These are phyloP conservation scores for Globisporangium cystogenes DNA, from an alignment of 352 stramenopile genomes.

Conservation along the genomic window DNA sequence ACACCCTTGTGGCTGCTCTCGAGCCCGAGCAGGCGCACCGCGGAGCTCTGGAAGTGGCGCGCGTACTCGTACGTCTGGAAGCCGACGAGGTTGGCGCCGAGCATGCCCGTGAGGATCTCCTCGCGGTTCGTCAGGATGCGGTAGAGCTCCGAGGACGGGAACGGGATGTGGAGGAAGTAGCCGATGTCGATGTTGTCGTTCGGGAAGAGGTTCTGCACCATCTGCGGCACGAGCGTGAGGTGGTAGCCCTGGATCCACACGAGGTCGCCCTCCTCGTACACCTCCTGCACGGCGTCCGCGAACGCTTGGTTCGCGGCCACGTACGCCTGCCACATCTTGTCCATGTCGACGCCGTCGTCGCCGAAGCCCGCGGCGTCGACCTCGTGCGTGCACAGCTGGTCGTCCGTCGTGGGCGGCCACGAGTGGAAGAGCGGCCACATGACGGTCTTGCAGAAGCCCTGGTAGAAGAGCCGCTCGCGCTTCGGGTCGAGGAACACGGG, in stretches of 20 bases:
- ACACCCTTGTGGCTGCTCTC: slow-evolving; percentile 88
- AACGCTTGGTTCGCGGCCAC: slow-evolving; percentile 85
- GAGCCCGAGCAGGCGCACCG: slow-evolving; percentile 77
- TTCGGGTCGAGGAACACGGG: slow-evolving; percentile 88
- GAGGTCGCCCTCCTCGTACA: slow-evolving; percentile 87
- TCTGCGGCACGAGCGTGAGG: slow-evolving; percentile 84
- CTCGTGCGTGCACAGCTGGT: slow-evolving; percentile 64
- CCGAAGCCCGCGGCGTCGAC: slow-evolving; percentile 32
- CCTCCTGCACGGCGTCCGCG: slow-evolving; percentile 79
- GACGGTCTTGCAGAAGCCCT: slow-evolving; percentile 89
- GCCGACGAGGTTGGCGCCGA: slow-evolving; percentile 84
- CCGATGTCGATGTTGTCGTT: slow-evolving; percentile 88
- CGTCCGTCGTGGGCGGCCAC: slow-evolving; percentile 68
- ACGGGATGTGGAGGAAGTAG: slow-evolving; percentile 90
- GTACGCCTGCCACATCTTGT: slow-evolving; percentile 89
- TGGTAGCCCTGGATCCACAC: slow-evolving; percentile 92
- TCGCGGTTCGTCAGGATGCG: slow-evolving; percentile 87
- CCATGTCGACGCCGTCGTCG: slow-evolving; percentile 61
- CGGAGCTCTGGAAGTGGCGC: slow-evolving; percentile 85
- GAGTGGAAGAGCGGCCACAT: slow-evolving; percentile 91
- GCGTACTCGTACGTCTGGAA: slow-evolving; percentile 92
- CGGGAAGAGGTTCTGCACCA: slow-evolving; percentile 84
- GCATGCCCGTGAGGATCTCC: slow-evolving; percentile 82
- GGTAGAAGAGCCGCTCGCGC: slow-evolving; percentile 83
- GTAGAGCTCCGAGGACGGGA: slow-evolving; percentile 87